Evolutionary conservation across 352 stramenopile genomes (phyloP).

Genomic region (Pythium phragmiticola): DNA sequence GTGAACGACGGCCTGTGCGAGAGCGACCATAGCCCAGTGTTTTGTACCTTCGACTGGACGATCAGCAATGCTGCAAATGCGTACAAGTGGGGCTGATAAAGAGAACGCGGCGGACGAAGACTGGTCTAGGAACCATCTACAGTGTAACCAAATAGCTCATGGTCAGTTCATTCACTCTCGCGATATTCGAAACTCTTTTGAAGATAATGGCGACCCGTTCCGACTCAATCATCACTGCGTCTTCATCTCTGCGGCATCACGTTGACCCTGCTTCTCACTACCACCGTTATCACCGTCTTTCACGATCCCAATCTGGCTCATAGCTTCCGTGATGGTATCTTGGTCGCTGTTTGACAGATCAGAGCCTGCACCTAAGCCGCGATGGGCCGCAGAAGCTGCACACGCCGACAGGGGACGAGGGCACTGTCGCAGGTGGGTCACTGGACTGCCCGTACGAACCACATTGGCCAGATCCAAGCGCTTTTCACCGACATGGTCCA

Average conservation of each 20-base stretch:
- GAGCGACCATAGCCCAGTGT: conserved; percentile 68
- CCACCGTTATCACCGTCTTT: not conserved
- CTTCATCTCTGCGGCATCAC: not conserved
- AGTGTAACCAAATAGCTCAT: too few relatives aligned
- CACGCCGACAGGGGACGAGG: conserved; percentile 16
- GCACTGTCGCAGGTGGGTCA: conserved; percentile 15
- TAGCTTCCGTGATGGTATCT: not conserved
- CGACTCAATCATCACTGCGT: not conserved
- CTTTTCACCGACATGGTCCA: not conserved
- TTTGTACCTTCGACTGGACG: conserved; percentile 42
- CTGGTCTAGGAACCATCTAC: too few relatives aligned
- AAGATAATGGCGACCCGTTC: not conserved
- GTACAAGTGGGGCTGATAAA: conserved; percentile 1
- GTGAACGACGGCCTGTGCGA: conserved; percentile 57
- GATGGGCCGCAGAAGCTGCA: not conserved
- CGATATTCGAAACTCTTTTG: too few relatives aligned
- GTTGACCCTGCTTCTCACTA: not conserved
- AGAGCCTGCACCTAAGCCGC: not conserved
- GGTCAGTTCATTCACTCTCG: too few relatives aligned
- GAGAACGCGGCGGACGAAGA: not conserved
- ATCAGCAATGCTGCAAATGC: not conserved
- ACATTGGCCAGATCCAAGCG: conserved; percentile 3
- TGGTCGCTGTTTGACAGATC: not conserved
- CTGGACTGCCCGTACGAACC: conserved; percentile 22
- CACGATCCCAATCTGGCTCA: not conserved